Conservation (phyloP, 192 early-diverging fungal genomes). For the Backusella luteola region DNA sequence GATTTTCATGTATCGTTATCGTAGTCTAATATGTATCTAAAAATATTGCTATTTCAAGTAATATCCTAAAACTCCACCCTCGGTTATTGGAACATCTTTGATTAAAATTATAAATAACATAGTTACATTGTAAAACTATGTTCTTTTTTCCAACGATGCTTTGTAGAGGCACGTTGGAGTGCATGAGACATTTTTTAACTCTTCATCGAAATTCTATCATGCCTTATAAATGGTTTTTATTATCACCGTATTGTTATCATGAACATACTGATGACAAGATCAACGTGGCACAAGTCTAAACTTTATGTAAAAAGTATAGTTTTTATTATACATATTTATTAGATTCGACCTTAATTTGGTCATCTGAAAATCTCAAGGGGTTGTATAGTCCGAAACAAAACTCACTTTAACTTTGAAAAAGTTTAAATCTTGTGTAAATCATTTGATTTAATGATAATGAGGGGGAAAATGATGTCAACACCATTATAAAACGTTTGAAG, state of each 20-base stretch:
- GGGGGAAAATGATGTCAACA: not conserved
- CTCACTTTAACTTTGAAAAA: not conserved
- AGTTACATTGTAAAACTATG: not conserved
- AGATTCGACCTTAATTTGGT: not conserved
- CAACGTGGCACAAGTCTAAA: not conserved
- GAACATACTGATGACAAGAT: not conserved
- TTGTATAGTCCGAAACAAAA: not conserved
- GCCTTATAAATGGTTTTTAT: not conserved
- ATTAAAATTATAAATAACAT: not conserved
- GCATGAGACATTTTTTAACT: not conserved
- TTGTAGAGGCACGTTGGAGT: not conserved
- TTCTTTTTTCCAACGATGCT: not conserved
- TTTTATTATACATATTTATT: not conserved
- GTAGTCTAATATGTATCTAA: not conserved
- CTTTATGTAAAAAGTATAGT: not conserved
- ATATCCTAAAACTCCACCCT: not conserved
- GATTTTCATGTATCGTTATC: not conserved
- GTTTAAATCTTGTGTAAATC: not conserved
- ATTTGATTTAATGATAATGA: slow-evolving; percentile 3
- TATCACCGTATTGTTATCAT: not conserved
- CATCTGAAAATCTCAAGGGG: not conserved
- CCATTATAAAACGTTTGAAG: not conserved
- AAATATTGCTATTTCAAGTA: not conserved
- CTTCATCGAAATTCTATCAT: not conserved
- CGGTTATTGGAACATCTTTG: not conserved